Base-by-base conservation (phyloP, 163 green algal species). In the Scenedesmus sp. region DNA sequence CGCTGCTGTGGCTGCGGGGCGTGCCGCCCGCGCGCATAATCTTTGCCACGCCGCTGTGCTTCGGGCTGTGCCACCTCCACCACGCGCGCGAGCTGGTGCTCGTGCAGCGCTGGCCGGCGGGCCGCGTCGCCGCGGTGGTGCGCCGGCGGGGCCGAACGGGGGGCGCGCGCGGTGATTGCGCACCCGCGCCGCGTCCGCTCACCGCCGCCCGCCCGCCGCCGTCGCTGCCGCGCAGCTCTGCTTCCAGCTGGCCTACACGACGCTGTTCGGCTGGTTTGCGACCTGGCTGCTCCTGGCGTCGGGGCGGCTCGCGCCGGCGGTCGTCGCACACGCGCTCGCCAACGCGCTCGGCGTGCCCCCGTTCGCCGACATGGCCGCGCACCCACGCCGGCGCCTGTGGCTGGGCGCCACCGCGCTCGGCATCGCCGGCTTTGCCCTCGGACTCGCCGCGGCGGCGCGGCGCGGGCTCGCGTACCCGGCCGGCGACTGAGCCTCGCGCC, bases 41-140 rank as follows among this genome's bases (percentile, higher is more conserved):
- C 33, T 71, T 90, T 10, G 26, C 92, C 26, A 91, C 86, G 1
- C 93, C 94, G 29, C 64, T 97, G 26, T 91, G 94, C 60, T 98
- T 98, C 87, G 92, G 85, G 7, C 44, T 81, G 13, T 91, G 91
- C 2, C 94, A 98, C 85, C 24, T 96, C 34, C 92, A 98, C 77
- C 94, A 98, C 77, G 45, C 89, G 26, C 22, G 80, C 14, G 89
- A 97, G 28, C 60, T 94, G n/a, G 51, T 93, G 3, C 48, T 69
- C 0, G 67, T 89, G 67, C 87, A 94, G 67, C 39, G 85, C 15
- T 33, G 79, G 3, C 6, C 26, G 0, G 6, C 83, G 47, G 1
- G 24, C 1, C 15, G 77, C 6, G 82, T 77, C 13, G 13, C 14
- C 7, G 31, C 14, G 4, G 57, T 39, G 28, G 36, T 57, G 33